Percentiles rank a stretch among this genome's conserved stretches.
Evolutionary conservation across 805 yeast species (phyloP).

Genomic region (Ascoidea asiatica): DNA sequence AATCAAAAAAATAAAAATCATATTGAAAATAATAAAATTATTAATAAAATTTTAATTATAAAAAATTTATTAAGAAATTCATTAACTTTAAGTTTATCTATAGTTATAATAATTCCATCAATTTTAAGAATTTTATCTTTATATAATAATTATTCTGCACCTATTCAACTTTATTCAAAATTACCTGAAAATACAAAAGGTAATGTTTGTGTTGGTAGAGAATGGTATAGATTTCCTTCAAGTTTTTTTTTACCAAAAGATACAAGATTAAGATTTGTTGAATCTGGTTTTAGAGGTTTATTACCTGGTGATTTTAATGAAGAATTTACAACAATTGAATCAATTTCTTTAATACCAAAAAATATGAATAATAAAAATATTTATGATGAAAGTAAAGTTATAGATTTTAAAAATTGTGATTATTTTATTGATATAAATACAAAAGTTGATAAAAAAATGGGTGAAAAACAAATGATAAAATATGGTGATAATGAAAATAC

Average conservation of each 20-base stretch:
- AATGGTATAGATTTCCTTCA: conserved; percentile 88
- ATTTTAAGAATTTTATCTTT: conserved; percentile 46
- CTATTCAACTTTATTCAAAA: conserved; percentile 43
- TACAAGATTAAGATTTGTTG: conserved; percentile 51
- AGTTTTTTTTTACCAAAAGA: conserved; percentile 67
- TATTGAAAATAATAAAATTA: not conserved
- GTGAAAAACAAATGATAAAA: conserved; percentile 20
- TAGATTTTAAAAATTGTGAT: conserved; percentile 40
- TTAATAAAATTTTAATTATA: not conserved
- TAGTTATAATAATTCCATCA: conserved; percentile 19
- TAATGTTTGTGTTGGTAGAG: conserved; percentile 82
- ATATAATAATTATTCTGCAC: conserved; percentile 58
- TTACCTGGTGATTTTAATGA: conserved; percentile 80
- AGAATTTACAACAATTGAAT: conserved; percentile 13
- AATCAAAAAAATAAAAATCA: conserved; percentile 9
- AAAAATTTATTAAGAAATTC: conserved; percentile 1
- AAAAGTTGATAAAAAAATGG: conserved; percentile 28
- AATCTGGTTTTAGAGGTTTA: conserved; percentile 74
- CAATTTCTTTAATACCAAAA: conserved; percentile 36
- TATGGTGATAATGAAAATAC: conserved; percentile 3
- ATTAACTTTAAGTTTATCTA: conserved; percentile 2
- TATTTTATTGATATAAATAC: conserved; percentile 54
- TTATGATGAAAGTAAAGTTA: conserved; percentile 47
- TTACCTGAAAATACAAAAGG: conserved; percentile 20
- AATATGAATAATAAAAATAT: conserved; percentile 67